A percentile compares a stretch with the other conserved stretches of the same genome.
phyloP scores from a whole-genome alignment of 768 basidiomycete species.

The Sarcodon sp. region DNA sequence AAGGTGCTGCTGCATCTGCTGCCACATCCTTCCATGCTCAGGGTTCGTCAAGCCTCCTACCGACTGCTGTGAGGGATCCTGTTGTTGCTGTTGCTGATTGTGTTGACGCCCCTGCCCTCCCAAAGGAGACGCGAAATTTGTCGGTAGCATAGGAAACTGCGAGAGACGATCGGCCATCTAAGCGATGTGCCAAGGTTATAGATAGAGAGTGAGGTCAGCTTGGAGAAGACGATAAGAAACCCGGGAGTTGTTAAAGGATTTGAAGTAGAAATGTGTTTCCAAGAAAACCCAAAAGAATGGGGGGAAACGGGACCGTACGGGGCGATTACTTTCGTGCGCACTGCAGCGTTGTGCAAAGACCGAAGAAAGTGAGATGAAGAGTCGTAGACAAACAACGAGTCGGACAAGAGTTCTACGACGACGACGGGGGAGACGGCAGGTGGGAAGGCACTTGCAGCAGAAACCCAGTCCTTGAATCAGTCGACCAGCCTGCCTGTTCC shows the following conservation, averaged over 20 bases:
- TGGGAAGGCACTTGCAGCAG: neutral
- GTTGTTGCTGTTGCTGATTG: constrained; percentile 27
- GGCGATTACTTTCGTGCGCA: constrained; percentile 6
- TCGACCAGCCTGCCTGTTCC: too few relatives aligned
- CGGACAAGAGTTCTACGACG: constrained; percentile 13
- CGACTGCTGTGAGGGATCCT: constrained; percentile 22
- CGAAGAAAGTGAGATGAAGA: neutral
- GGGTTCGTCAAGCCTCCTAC: constrained; percentile 29
- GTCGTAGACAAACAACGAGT: neutral
- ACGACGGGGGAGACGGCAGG: constrained; percentile 6
- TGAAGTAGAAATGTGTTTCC: neutral
- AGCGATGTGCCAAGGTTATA: too few relatives aligned
- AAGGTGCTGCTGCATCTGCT: constrained; percentile 33
- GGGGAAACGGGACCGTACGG: neutral
- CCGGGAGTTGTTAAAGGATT: too few relatives aligned
- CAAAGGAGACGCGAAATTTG: constrained; percentile 30
- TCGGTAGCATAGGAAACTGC: constrained; percentile 41
- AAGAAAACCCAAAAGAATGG: neutral
- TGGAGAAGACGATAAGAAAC: too few relatives aligned
- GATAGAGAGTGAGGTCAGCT: too few relatives aligned
- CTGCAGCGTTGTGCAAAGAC: constrained; percentile 1
- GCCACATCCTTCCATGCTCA: constrained; percentile 46
- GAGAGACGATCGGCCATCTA: constrained; percentile 48
- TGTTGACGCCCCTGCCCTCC: constrained; percentile 30
- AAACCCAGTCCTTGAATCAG: too few relatives aligned